Conservation (phyloP, 768 basidiomycete genomes). For the Auricularia cornea region DNA sequence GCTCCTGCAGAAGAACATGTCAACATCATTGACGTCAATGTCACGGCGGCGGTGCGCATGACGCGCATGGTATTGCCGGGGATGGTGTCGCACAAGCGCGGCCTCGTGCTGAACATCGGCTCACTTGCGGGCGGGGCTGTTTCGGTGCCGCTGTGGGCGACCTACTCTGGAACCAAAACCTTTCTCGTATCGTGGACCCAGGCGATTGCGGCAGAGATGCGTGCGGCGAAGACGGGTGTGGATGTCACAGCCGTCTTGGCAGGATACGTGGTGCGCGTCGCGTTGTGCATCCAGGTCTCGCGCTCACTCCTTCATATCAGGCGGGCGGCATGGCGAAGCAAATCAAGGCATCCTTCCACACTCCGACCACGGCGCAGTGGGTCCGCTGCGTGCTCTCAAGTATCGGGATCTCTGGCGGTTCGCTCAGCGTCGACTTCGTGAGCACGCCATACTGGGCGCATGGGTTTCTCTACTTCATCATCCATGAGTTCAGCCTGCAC, state of each 20-base stretch:
- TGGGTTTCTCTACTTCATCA: conserved; percentile 64
- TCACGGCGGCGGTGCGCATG: conserved; percentile 69
- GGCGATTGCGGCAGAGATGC: conserved; percentile 77
- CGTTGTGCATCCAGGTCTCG: neutral
- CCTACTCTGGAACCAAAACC: conserved; percentile 88
- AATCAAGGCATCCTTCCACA: conserved; percentile 53
- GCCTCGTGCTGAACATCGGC: conserved; percentile 83
- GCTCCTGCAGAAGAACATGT: conserved; percentile 56
- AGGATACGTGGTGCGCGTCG: conserved; percentile 70
- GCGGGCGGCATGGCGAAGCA: conserved; percentile 93
- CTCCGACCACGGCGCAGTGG: conserved; percentile 66
- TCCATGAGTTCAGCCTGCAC: conserved; percentile 16
- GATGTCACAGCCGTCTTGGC: conserved; percentile 81
- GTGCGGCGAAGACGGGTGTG: conserved; percentile 50
- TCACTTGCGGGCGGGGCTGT: conserved; percentile 77
- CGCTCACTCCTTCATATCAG: conserved; percentile 30
- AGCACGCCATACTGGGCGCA: conserved; percentile 88
- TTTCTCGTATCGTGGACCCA: conserved; percentile 82
- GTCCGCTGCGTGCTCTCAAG: conserved; percentile 72
- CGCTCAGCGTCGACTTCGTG: conserved; percentile 48
- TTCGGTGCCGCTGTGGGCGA: conserved; percentile 86
- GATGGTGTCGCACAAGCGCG: conserved; percentile 73
- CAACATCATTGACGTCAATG: conserved; percentile 72
- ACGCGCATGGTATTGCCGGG: conserved; percentile 74
- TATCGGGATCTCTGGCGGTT: conserved; percentile 70